Evolutionary conservation across 2,329 filamentous ascomycete species (phyloP).

Genomic region (Aspergillus ibericus): DNA sequence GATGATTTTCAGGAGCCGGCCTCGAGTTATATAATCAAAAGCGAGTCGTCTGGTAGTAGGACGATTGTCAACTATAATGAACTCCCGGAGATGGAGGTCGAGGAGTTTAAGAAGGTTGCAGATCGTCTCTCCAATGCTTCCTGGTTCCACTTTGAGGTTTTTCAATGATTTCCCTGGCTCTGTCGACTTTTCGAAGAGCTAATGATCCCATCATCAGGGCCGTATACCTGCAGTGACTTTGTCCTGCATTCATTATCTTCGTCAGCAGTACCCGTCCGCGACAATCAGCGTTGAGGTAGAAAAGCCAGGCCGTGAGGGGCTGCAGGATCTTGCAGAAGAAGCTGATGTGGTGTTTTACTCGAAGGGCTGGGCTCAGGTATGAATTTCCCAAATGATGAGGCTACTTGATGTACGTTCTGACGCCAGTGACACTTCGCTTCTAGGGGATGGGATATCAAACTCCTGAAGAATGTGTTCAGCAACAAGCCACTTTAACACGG

Average conservation of each 20-base stretch:
- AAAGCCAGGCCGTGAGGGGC: constrained; percentile 63
- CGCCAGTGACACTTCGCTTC: neutral
- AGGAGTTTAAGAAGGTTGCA: constrained; percentile 57
- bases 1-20: constrained; percentile 57
- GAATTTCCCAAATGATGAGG: neutral
- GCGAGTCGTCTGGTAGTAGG: constrained; percentile 58
- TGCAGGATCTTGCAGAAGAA: constrained; percentile 59
- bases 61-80: constrained; percentile 71
- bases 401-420: neutral
- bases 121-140: constrained; percentile 38
- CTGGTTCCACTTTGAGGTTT: constrained; percentile 74
- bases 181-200: neutral
- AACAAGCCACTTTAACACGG: constrained; percentile 41
- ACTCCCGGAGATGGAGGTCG: constrained; percentile 65
- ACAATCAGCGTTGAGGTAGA: constrained; percentile 70
- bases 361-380: constrained; percentile 67
- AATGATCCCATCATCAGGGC: constrained; percentile 47
- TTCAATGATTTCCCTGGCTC: neutral
- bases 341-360: constrained; percentile 76
- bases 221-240: constrained; percentile 63
- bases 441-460: constrained; percentile 44
- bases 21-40: constrained; percentile 69
- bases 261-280: constrained; percentile 45
- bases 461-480: constrained; percentile 53
- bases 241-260: constrained; percentile 60